A percentile compares a stretch with the other conserved stretches of the same genome.
phyloP scores from a whole-genome alignment of 768 basidiomycete genomes.

The Tylopilus felleus region DNA sequence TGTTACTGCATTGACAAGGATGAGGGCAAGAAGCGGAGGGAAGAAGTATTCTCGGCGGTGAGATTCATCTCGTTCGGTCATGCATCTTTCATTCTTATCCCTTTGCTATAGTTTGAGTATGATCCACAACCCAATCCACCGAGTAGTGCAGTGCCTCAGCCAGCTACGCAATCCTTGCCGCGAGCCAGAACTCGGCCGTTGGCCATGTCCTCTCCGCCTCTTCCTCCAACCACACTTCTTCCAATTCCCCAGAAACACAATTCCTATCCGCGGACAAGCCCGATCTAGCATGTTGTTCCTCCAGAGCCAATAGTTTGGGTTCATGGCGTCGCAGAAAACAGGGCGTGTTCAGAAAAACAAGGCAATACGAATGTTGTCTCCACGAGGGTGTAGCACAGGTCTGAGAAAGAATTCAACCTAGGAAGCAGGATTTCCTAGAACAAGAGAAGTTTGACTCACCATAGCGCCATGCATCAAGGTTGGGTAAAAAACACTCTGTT shows the following conservation, averaged over 20 bases:
- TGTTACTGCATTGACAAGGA: conserved; percentile 67
- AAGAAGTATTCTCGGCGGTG: conserved; percentile 56
- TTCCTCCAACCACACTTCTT: conserved; percentile 6
- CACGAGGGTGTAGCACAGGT: conserved; percentile 25
- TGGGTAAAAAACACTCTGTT: not conserved
- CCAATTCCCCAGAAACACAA: conserved; percentile 5
- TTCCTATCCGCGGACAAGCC: conserved; percentile 1
- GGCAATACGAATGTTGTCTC: conserved; percentile 27
- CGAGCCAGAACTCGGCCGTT: conserved; percentile 11
- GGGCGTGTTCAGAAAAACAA: conserved; percentile 14
- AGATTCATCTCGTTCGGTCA: conserved; percentile 18
- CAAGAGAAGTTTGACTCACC: conserved; percentile 12
- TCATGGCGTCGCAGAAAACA: not conserved
- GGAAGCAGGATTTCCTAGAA: not conserved
- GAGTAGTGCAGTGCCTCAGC: conserved; percentile 8
- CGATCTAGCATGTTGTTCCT: conserved; percentile 3
- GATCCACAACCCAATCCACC: conserved; percentile 27
- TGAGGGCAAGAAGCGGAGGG: conserved; percentile 45
- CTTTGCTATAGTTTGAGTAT: conserved; percentile 38
- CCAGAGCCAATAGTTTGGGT: conserved; percentile 14
- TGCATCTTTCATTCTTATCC: conserved; percentile 2
- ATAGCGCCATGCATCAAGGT: too few species aligned
- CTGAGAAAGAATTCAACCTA: conserved; percentile 25
- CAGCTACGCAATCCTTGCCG: conserved; percentile 3
- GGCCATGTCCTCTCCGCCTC: conserved; percentile 13